These are phyloP conservation scores for Plasmodium fragile DNA, from an alignment of 169 alveolate genomes.

Conservation along the genomic window DNA sequence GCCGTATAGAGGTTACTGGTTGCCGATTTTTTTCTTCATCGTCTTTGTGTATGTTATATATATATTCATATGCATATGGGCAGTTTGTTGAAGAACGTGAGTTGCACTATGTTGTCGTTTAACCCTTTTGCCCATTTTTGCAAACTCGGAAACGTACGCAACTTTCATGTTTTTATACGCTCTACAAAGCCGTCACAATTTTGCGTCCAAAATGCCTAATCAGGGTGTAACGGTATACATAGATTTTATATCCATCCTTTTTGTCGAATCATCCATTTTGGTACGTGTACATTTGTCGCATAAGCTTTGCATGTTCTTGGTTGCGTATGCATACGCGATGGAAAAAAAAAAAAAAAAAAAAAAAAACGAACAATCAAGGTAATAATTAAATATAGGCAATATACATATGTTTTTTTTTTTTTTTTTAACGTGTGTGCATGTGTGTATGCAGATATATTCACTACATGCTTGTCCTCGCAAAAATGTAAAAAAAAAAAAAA, in stretches of 20 bases:
- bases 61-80: background rate
- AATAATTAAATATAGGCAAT: slow-evolving; percentile 10
- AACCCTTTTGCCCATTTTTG: background rate
- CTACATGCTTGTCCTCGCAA: slow-evolving; percentile 9
- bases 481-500: slow-evolving; percentile 9
- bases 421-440: slow-evolving; percentile 18
- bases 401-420: background rate
- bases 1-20: background rate
- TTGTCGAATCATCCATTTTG: slow-evolving; percentile 6
- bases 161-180: slow-evolving; percentile 5
- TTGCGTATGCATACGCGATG: slow-evolving; percentile 28
- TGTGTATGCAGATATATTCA: slow-evolving; percentile 13
- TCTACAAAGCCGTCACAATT: background rate
- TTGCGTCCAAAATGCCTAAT: slow-evolving; percentile 5
- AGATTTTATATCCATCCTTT: background rate
- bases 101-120: background rate
- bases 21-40: background rate
- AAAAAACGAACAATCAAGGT: slow-evolving; percentile 2
- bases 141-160: background rate
- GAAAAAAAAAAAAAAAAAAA: slow-evolving; percentile 33
- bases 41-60: background rate
- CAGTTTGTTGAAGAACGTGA: background rate
- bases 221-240: slow-evolving; percentile 7
- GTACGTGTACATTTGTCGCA: background rate
- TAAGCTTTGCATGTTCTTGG: slow-evolving; percentile 14